Conservation (phyloP, 331 rosid species). For the Rosa hybrid region DNA sequence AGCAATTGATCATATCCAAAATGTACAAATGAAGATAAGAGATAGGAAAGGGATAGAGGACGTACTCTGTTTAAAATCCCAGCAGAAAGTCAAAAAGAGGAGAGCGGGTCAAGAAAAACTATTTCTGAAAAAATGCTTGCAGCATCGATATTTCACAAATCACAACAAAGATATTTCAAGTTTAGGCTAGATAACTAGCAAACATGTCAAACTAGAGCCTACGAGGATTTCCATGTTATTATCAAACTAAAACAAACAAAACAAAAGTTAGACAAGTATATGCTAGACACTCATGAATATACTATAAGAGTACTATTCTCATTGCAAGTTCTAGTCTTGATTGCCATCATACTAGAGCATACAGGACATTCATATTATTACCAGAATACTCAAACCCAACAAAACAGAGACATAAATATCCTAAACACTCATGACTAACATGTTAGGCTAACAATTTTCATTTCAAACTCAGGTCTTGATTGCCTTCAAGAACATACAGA, state of each 20-base stretch:
- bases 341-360: background rate
- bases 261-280: background rate
- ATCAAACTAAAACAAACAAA: background rate
- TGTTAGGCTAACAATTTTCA: background rate
- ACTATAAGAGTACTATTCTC: background rate
- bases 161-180: conserved; percentile 6
- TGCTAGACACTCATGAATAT: background rate
- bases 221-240: background rate
- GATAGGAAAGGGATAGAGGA: conserved; percentile 17
- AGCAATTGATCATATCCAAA: background rate
- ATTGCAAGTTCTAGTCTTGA: background rate
- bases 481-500: background rate
- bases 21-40: conserved; percentile 1
- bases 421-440: background rate
- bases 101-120: conserved; percentile 50
- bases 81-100: conserved; percentile 27
- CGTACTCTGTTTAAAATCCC: conserved; percentile 55
- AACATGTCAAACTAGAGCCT: background rate
- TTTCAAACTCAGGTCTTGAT: background rate
- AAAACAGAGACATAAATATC: background rate
- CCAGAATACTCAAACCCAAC: background rate
- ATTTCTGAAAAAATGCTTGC: conserved; percentile 3
- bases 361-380: background rate
- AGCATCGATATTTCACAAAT: conserved; percentile 4
- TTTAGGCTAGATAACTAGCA: background rate